Conservation (phyloP, 352 stramenopile species). For the Globisporangium abappressorium region DNA sequence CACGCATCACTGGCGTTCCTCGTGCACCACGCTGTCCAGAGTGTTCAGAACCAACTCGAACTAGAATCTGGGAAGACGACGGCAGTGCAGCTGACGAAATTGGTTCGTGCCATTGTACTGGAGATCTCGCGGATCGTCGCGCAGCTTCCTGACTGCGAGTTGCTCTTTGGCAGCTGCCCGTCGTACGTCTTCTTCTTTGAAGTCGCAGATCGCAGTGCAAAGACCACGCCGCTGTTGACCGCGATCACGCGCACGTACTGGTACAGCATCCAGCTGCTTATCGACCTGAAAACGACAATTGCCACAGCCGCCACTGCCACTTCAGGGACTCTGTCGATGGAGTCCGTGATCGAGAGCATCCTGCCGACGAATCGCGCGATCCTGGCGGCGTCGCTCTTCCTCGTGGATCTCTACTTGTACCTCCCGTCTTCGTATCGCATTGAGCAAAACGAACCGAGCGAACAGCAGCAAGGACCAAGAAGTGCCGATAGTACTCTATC, state of each 20-base stretch:
- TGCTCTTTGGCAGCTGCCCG: conserved; percentile 45
- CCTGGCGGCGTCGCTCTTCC: conserved; percentile 57
- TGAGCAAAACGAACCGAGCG: background rate
- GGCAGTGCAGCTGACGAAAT: conserved; percentile 3
- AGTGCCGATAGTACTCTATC: background rate
- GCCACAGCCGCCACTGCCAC: background rate
- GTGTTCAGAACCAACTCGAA: conserved; percentile 3
- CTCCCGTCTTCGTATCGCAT: conserved; percentile 59
- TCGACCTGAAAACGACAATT: conserved; percentile 26
- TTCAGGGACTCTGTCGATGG: background rate
- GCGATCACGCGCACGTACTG: conserved; percentile 56
- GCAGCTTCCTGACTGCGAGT: conserved; percentile 60
- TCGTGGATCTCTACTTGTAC: conserved; percentile 71
- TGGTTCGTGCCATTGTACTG: conserved; percentile 21
- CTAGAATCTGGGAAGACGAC: background rate
- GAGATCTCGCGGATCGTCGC: conserved; percentile 37
- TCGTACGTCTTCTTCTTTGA: conserved; percentile 76
- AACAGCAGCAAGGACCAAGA: background rate
- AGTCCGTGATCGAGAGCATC: conserved; percentile 15
- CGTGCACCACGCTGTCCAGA: background rate
- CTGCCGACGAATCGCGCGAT: conserved; percentile 43
- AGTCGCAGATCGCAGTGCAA: conserved; percentile 38
- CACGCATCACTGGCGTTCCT: conserved; percentile 28
- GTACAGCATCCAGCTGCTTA: conserved; percentile 49
- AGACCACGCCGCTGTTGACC: conserved; percentile 55